These are phyloP conservation scores for Cercophora newfieldiana DNA, from an alignment of 495 filamentous ascomycete genomes.

Conservation along the genomic window DNA sequence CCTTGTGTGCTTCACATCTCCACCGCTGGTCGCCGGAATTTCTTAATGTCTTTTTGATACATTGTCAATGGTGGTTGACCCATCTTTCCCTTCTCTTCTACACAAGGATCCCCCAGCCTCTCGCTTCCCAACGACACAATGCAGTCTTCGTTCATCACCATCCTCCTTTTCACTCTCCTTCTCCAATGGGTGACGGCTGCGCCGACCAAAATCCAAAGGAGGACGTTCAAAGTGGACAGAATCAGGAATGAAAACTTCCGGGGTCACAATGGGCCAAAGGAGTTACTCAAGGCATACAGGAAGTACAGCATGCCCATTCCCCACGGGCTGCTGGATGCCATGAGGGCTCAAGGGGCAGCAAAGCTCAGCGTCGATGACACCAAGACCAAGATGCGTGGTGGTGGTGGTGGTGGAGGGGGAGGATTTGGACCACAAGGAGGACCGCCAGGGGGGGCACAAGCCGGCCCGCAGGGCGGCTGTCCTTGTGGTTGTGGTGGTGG, in stretches of 20 bases:
- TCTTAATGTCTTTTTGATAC: neutral
- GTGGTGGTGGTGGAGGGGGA: neutral
- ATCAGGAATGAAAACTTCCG: conserved; percentile 54
- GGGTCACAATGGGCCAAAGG: conserved; percentile 53
- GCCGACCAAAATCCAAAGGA: conserved; percentile 41
- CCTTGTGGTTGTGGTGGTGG: neutral
- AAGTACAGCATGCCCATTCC: conserved; percentile 61
- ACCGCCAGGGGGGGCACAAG: neutral
- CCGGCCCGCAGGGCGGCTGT: neutral
- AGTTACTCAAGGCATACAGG: conserved; percentile 61
- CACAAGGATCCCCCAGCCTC: neutral
- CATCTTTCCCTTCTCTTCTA: conserved; percentile 12
- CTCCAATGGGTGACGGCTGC: conserved; percentile 44
- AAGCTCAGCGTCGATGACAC: neutral
- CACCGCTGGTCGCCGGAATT: neutral
- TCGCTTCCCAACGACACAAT: conserved; percentile 30
- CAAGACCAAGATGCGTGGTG: conserved; percentile 27
- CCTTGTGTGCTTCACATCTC: neutral
- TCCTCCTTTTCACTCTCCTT: conserved; percentile 42
- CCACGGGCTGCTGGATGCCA: conserved; percentile 38
- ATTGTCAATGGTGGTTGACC: neutral
- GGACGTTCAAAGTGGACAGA: conserved; percentile 62
- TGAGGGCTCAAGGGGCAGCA: conserved; percentile 29
- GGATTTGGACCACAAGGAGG: neutral
- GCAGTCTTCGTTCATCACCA: conserved; percentile 35